A percentile compares a stretch with the other conserved stretches of the same genome.
Evolutionary conservation across 1,284 basidiomycete genomes (phyloP).

Genomic region (Marasmius oreades): DNA sequence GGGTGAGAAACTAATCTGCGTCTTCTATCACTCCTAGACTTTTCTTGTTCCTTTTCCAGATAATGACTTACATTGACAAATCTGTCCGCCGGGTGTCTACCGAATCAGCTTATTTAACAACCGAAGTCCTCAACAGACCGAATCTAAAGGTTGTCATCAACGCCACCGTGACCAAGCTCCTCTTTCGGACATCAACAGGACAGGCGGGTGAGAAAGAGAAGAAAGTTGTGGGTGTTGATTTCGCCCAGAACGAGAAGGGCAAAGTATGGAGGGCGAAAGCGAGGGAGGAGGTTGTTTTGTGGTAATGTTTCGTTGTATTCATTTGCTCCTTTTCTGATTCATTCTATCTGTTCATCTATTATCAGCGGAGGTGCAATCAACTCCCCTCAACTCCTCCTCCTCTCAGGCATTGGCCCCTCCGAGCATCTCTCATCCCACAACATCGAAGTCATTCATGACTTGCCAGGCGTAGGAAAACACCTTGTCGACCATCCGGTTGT

Average conservation of each 20-base stretch:
- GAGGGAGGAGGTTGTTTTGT: conserved; percentile 56
- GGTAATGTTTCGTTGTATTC: conserved; percentile 32
- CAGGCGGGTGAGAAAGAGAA: conserved; percentile 27
- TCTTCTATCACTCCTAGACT: background rate
- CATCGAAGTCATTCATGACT: conserved; percentile 52
- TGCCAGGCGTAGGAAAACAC: conserved; percentile 57
- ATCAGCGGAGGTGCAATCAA: conserved; percentile 54
- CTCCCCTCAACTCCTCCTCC: conserved; percentile 47
- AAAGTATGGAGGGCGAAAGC: conserved; percentile 42
- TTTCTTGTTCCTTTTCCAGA: background rate
- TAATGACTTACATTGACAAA: conserved; percentile 62
- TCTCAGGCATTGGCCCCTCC: conserved; percentile 67
- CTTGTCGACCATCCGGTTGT: conserved; percentile 57
- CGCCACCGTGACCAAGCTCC: conserved; percentile 50
- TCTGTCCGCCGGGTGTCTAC: conserved; percentile 52
- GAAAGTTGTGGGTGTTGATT: conserved; percentile 61
- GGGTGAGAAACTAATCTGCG: conserved; percentile 36
- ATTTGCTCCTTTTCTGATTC: background rate
- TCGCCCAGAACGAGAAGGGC: conserved; percentile 33
- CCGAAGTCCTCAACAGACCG: conserved; percentile 53
- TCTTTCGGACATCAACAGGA: conserved; percentile 44
- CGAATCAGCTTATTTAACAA: conserved; percentile 62
- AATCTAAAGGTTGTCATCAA: conserved; percentile 59
- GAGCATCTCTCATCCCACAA: conserved; percentile 42
- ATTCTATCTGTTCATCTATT: background rate